Conservation (phyloP, 768 basidiomycete species). For the Panellus pusillus region DNA sequence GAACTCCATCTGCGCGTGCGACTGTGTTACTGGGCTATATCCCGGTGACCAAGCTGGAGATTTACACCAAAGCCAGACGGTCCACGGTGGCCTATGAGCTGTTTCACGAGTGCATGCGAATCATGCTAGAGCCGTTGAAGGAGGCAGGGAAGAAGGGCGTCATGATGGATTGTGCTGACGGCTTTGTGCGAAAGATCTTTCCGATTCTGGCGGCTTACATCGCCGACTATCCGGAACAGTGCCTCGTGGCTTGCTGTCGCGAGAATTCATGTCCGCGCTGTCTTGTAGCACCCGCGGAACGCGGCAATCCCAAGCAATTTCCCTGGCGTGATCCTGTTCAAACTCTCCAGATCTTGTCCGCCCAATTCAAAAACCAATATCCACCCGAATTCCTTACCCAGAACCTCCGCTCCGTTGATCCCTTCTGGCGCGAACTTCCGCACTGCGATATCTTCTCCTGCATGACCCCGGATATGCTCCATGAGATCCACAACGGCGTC, state of each 20-base stretch:
- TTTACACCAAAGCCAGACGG: slow-evolving; percentile 14
- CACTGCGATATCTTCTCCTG: slow-evolving; percentile 38
- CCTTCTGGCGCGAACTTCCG: slow-evolving; percentile 42
- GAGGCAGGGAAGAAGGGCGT: neutral
- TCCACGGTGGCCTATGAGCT: slow-evolving; percentile 25
- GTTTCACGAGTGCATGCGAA: slow-evolving; percentile 32
- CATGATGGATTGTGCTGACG: slow-evolving; percentile 15
- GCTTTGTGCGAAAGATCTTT: neutral
- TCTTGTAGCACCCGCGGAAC: neutral
- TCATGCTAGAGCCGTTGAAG: slow-evolving; percentile 26
- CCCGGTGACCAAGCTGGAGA: slow-evolving; percentile 31
- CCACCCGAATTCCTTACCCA: slow-evolving; percentile 20
- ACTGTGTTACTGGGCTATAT: slow-evolving; percentile 33
- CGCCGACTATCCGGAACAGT: neutral
- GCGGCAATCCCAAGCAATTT: neutral
- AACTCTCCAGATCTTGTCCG: slow-evolving; percentile 9
- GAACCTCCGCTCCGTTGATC: slow-evolving; percentile 22
- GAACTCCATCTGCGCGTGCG: slow-evolving; percentile 26
- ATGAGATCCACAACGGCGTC: slow-evolving; percentile 49
- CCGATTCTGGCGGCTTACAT: slow-evolving; percentile 13
- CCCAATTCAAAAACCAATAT: neutral
- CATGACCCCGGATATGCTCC: slow-evolving; percentile 44
- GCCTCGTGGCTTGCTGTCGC: neutral
- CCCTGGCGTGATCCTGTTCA: neutral
- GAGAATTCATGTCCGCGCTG: slow-evolving; percentile 14